Conservation (phyloP, 2,329 filamentous ascomycete genomes). For the Teratosphaeria gauchensis region DNA sequence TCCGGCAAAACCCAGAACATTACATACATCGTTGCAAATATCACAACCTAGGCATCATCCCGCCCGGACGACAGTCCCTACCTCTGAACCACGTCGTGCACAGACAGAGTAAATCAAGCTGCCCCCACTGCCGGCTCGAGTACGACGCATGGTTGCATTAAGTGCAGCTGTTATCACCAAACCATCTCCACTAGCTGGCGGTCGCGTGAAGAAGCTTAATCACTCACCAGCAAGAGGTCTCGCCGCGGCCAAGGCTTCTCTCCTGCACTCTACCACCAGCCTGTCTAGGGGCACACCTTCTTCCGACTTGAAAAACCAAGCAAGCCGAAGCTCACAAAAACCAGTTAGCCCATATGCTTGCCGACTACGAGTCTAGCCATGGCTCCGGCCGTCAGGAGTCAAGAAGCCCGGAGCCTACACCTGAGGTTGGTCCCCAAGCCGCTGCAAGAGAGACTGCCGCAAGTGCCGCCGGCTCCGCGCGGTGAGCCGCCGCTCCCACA, state of each 20-base stretch:
- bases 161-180: background rate
- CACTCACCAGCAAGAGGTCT: background rate
- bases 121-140: background rate
- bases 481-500: background rate
- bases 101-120: background rate
- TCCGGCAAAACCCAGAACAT: too few relatives aligned
- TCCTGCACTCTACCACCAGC: background rate
- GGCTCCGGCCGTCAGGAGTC: too few relatives aligned
- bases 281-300: background rate
- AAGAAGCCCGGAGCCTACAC: too few relatives aligned
- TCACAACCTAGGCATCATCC: background rate
- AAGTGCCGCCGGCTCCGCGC: background rate
- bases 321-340: too few relatives aligned
- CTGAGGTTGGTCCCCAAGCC: background rate
- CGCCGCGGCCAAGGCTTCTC: background rate
- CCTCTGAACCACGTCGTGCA: background rate
- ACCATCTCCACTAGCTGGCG: background rate
- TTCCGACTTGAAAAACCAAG: background rate
- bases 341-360: too few relatives aligned
- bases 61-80: background rate
- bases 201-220: background rate
- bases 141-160: too few relatives aligned
- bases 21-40: too few relatives aligned
- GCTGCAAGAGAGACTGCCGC: background rate
- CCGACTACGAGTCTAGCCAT: too few relatives aligned